Percentiles rank a stretch among this genome's conserved stretches.
These are phyloP conservation scores for Xylariaceae sp. DNA, from an alignment of 2,329 filamentous ascomycete genomes.

Conservation along the genomic window DNA sequence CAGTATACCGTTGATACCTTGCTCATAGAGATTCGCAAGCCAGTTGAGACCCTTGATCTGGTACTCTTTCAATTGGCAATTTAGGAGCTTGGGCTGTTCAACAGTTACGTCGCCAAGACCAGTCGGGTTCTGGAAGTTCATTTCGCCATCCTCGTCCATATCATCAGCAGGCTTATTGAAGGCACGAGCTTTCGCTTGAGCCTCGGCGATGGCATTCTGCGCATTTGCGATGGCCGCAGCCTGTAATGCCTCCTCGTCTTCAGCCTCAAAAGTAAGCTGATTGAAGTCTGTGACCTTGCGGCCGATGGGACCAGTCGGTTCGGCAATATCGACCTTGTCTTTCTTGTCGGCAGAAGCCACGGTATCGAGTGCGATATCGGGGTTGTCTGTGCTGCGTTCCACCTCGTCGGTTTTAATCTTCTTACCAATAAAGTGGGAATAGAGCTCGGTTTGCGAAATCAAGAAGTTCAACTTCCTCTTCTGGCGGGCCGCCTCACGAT, in stretches of 20 bases:
- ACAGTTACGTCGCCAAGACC: constrained; percentile 92
- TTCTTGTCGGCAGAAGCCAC: constrained; percentile 38
- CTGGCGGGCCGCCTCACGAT: constrained; percentile 93
- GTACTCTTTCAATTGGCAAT: constrained; percentile 94
- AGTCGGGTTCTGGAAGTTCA: constrained; percentile 99
- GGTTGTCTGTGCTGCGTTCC: constrained; percentile 81
- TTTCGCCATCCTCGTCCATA: constrained; percentile 87
- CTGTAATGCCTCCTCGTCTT: constrained; percentile 76
- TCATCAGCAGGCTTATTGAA: constrained; percentile 75
- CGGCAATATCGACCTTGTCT: constrained; percentile 45
- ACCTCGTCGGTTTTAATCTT: constrained; percentile 98
- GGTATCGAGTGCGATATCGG: constrained; percentile 57
- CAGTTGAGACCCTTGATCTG: constrained; percentile 98
- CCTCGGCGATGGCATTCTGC: constrained; percentile 90
- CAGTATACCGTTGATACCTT: constrained; percentile 98
- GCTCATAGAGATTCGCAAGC: constrained; percentile 97
- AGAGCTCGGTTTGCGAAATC: constrained; percentile 96
- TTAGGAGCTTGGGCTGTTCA: constrained; percentile 88
- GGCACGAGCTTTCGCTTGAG: constrained; percentile 83
- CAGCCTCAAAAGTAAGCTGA: constrained; percentile 90
- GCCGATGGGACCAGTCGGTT: constrained; percentile 49
- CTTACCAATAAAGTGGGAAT: constrained; percentile 98
- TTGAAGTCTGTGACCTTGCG: constrained; percentile 88
- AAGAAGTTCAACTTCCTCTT: constrained; percentile 99
- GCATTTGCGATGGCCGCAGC: constrained; percentile 91